Conservation (phyloP, 768 basidiomycete genomes). For the Trametes sanguinea region DNA sequence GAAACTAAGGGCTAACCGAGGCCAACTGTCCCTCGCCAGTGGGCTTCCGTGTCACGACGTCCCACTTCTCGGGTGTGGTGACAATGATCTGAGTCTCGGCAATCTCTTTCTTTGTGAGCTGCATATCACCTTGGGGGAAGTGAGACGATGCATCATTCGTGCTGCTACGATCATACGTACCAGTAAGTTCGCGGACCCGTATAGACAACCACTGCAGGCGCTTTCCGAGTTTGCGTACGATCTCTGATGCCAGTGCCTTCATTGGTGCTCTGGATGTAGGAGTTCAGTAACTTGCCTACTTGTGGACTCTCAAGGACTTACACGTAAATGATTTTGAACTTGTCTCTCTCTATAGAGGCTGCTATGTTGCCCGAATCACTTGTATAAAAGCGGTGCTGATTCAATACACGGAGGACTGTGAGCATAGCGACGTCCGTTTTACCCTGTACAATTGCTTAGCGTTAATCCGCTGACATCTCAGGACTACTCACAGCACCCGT, state of each 20-base stretch:
- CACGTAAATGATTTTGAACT: constrained; percentile 99
- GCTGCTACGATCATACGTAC: constrained; percentile 36
- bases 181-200: constrained; percentile 87
- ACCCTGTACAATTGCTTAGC: constrained; percentile 53
- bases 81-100: constrained; percentile 96
- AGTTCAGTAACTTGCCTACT: not conserved
- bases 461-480: not conserved
- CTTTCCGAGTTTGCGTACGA: constrained; percentile 90
- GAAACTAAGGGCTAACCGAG: constrained; percentile 54
- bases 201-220: constrained; percentile 87
- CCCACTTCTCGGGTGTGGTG: constrained; percentile 99
- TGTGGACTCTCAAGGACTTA: constrained; percentile 35
- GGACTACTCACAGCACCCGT: constrained; percentile 84
- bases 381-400: constrained; percentile 56
- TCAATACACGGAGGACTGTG: constrained; percentile 83
- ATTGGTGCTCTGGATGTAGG: constrained; percentile 78
- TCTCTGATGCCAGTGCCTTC: constrained; percentile 97
- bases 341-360: constrained; percentile 60
- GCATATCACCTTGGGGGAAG: constrained; percentile 76
- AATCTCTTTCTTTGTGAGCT: constrained; percentile 91
- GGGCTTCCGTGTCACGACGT: constrained; percentile 96
- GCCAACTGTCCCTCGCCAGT: constrained; percentile 97
- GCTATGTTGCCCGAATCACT: constrained; percentile 38
- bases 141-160: not conserved
- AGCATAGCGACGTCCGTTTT: constrained; percentile 99